phyloP scores from a whole-genome alignment of 495 filamentous ascomycete species.

The Achaetomiella virescens region DNA sequence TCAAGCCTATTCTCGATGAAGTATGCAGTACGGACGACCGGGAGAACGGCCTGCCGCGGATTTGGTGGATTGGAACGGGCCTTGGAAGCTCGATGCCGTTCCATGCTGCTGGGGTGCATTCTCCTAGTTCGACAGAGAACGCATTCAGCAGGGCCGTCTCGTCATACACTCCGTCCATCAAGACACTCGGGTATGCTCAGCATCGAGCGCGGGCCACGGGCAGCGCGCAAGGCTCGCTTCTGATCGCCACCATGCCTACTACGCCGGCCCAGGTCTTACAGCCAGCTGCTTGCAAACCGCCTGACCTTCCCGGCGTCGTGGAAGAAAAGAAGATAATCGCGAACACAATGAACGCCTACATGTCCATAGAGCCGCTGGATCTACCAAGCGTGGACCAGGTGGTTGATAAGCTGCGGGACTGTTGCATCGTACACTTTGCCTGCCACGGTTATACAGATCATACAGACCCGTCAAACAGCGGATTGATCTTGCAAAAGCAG shows the following conservation, averaged over 20 bases:
- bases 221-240: neutral
- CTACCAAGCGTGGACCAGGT: neutral
- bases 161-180: neutral
- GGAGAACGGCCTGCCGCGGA: neutral
- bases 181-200: neutral
- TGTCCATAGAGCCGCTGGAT: neutral
- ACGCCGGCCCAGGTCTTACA: neutral
- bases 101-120: neutral
- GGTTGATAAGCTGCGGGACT: neutral
- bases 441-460: constrained; percentile 1
- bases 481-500: neutral
- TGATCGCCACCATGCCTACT: neutral
- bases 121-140: neutral
- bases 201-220: neutral
- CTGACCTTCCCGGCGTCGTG: neutral
- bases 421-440: constrained; percentile 4
- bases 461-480: neutral
- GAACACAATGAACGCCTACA: neutral
- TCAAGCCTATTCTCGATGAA: neutral
- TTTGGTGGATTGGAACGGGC: constrained; percentile 5
- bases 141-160: neutral
- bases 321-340: neutral
- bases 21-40: neutral
- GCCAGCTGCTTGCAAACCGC: neutral
- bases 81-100: neutral